phyloP scores from a whole-genome alignment of 352 stramenopile genomes.

The Pythium guiyangense region DNA sequence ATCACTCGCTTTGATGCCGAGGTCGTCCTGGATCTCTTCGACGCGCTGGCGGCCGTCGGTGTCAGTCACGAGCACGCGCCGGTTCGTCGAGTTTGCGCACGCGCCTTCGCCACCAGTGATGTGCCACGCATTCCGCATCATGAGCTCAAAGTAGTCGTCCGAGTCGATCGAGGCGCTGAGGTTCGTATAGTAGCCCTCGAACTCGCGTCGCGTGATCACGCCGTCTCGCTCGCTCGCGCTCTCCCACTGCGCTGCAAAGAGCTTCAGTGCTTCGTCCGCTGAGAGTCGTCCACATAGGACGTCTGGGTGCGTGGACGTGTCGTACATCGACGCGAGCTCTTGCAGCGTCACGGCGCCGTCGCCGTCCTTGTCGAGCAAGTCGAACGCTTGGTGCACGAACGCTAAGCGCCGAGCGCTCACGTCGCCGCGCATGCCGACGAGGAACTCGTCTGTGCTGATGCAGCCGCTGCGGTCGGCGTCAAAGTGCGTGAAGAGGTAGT shows the following conservation, averaged over 20 bases:
- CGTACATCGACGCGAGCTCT: constrained; percentile 78
- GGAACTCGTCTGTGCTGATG: constrained; percentile 28
- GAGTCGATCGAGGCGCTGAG: constrained; percentile 63
- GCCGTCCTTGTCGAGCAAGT: constrained; percentile 33
- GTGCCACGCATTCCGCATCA: constrained; percentile 84
- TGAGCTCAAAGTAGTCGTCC: constrained; percentile 84
- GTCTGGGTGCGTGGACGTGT: constrained; percentile 77
- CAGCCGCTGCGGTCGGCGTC: constrained; percentile 55
- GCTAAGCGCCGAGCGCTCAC: constrained; percentile 3
- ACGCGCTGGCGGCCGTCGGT: constrained; percentile 47
- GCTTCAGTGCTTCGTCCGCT: constrained; percentile 62
- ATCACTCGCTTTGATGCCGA: constrained; percentile 27
- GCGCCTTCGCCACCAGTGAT: constrained; percentile 57
- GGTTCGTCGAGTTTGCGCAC: constrained; percentile 55
- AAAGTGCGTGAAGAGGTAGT: constrained; percentile 68
- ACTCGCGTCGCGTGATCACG: constrained; percentile 27
- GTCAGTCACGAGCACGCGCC: constrained; percentile 54
- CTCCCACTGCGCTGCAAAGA: constrained; percentile 8
- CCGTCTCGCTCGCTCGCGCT: constrained; percentile 25
- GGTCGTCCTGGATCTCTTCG: constrained; percentile 36
- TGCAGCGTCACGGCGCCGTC: constrained; percentile 70
- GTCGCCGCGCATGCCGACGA: constrained; percentile 11
- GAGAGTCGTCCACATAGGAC: constrained; percentile 39
- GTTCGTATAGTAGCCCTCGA: constrained; percentile 71
- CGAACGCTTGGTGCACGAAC: constrained; percentile 61